phyloP scores from a whole-genome alignment of 345 rosid species.

The Rhizophora apiculata region DNA sequence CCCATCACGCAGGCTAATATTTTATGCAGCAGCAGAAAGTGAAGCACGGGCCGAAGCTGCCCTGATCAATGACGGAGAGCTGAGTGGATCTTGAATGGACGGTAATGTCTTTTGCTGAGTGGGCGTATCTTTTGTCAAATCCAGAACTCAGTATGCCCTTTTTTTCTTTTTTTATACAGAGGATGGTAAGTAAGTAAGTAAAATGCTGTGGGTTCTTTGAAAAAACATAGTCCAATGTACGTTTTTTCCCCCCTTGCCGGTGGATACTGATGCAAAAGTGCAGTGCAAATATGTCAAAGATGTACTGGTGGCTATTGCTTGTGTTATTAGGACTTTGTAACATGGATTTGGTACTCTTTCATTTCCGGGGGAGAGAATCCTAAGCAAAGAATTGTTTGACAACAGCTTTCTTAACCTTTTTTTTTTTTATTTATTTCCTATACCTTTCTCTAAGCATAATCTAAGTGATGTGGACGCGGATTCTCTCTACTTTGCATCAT shows the following conservation, averaged over 20 bases:
- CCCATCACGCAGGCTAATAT: neutral
- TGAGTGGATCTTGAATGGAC: neutral
- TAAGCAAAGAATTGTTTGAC: slow-evolving; percentile 14
- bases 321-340: neutral
- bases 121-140: too few relatives aligned
- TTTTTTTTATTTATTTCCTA: neutral
- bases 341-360: slow-evolving; percentile 1
- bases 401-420: slow-evolving; percentile 5
- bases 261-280: too few relatives aligned
- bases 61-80: neutral
- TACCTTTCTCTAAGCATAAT: slow-evolving; percentile 39
- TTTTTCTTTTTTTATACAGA: too few relatives aligned
- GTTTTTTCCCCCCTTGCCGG: slow-evolving; percentile 9
- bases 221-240: neutral
- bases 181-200: too few relatives aligned
- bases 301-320: neutral
- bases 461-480: slow-evolving; percentile 18
- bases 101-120: too few relatives aligned
- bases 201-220: slow-evolving; percentile 4
- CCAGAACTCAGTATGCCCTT: too few relatives aligned
- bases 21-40: neutral
- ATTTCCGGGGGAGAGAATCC: slow-evolving; percentile 14
- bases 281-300: too few relatives aligned
- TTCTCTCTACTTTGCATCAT: neutral
- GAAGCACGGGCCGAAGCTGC: neutral